These are phyloP conservation scores for Trichoderma reesei DNA, from an alignment of 495 filamentous ascomycete species.

Conservation along the genomic window DNA sequence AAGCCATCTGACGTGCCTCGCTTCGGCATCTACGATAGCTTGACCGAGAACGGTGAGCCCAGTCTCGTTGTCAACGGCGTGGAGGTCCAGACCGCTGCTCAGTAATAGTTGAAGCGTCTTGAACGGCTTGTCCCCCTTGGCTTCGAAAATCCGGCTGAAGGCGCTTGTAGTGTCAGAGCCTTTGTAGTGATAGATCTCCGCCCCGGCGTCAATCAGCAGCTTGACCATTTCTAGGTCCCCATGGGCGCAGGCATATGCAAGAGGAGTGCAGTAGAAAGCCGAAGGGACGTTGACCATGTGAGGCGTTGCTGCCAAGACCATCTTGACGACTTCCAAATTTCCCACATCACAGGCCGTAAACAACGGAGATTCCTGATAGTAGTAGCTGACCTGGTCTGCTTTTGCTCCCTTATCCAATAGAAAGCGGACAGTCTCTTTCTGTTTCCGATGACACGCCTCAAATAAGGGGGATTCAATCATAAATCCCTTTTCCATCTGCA, in stretches of 20 bases:
- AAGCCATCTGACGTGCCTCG: slow-evolving; percentile 5
- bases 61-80: background rate
- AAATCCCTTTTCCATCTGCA: background rate
- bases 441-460: background rate
- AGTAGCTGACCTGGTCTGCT: background rate
- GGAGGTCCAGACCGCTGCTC: background rate
- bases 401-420: background rate
- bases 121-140: background rate
- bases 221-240: background rate
- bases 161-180: background rate
- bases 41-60: background rate
- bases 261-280: background rate
- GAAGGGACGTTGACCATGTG: background rate
- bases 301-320: background rate
- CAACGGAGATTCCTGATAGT: background rate
- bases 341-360: background rate
- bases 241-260: background rate
- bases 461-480: slow-evolving; percentile 1
- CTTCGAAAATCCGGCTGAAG: background rate
- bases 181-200: background rate
- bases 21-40: background rate
- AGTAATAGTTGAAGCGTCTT: background rate
- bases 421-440: background rate
- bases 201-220: background rate
- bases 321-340: slow-evolving; percentile 1